These are phyloP conservation scores for Odonthalia washingtoniensis DNA, from an alignment of 31 red algal species.

Conservation along the genomic window DNA sequence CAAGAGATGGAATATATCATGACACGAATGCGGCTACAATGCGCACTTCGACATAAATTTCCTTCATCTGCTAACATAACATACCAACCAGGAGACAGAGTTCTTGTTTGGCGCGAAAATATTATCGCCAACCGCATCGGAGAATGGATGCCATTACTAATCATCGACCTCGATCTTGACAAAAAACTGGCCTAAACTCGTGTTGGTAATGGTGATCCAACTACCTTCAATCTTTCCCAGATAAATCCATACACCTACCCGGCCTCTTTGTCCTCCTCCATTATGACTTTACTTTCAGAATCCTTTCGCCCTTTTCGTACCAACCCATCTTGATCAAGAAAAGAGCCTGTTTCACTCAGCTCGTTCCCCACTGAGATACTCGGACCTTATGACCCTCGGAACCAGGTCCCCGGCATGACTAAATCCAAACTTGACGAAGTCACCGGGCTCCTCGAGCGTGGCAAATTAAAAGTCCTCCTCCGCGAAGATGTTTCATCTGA, in stretches of 20 bases:
- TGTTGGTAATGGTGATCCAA: background rate
- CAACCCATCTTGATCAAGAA: background rate
- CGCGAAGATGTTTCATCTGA: slow-evolving; percentile 29
- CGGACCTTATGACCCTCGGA: background rate
- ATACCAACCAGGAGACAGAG: background rate
- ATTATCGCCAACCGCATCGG: slow-evolving; percentile 38
- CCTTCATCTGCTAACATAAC: slow-evolving; percentile 2
- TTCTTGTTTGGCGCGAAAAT: slow-evolving; percentile 46
- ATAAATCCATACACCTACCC: slow-evolving; percentile 37
- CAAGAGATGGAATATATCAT: slow-evolving; percentile 37
- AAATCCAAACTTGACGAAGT: slow-evolving; percentile 20
- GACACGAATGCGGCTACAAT: background rate
- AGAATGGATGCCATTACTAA: slow-evolving; percentile 28
- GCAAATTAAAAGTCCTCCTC: slow-evolving; percentile 27
- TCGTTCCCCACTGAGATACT: slow-evolving; percentile 14
- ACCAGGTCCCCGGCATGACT: too few relatives aligned
- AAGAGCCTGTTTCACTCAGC: background rate
- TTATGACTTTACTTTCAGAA: background rate
- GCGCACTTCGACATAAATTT: slow-evolving; percentile 40
- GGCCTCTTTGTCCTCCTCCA: background rate
- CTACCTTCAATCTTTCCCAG: slow-evolving; percentile 23
- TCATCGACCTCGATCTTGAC: slow-evolving; percentile 4
- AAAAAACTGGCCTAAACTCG: slow-evolving; percentile 19
- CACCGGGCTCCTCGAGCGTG: background rate
- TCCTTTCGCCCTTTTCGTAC: background rate